phyloP scores from a whole-genome alignment of 2,329 filamentous ascomycete genomes.

The Neophaeococcomyces mojaviensis region DNA sequence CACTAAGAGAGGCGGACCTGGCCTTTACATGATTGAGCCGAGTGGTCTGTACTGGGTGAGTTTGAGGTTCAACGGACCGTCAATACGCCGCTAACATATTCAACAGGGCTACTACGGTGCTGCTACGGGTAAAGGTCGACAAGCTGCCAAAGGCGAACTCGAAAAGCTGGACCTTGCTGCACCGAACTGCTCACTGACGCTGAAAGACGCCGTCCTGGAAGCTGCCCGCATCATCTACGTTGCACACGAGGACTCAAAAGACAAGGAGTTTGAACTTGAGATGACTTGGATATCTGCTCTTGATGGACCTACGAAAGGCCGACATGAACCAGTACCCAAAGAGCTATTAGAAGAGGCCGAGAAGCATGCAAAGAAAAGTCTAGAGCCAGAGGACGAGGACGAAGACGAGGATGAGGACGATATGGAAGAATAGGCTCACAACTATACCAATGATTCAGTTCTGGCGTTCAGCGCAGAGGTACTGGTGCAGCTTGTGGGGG shows the following conservation, averaged over 20 bases:
- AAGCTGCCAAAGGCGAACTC: constrained; percentile 94
- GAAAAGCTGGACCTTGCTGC: constrained; percentile 90
- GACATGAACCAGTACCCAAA: constrained; percentile 88
- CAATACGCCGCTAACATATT: constrained; percentile 3
- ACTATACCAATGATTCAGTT: neutral
- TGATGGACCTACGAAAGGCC: constrained; percentile 82
- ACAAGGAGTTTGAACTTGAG: constrained; percentile 98
- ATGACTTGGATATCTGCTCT: constrained; percentile 94
- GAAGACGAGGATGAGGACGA: constrained; percentile 65
- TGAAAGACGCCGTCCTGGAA: constrained; percentile 88
- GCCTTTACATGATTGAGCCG: constrained; percentile 98
- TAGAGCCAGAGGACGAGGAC: constrained; percentile 77
- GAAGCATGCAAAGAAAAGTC: constrained; percentile 78
- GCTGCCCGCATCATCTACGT: constrained; percentile 95
- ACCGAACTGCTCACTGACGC: constrained; percentile 57
- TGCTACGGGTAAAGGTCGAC: constrained; percentile 91
- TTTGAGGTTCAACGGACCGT: constrained; percentile 21
- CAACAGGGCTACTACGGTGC: constrained; percentile 85
- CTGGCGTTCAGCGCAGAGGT: neutral
- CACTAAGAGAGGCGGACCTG: constrained; percentile 72
- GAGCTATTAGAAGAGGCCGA: constrained; percentile 86
- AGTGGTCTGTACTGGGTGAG: constrained; percentile 86
- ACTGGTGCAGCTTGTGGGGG: no score
- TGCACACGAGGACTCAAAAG: constrained; percentile 97
- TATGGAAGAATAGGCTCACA: constrained; percentile 9